These are phyloP conservation scores for Candida ipomoeae DNA, from an alignment of 805 yeast species.

Conservation along the genomic window DNA sequence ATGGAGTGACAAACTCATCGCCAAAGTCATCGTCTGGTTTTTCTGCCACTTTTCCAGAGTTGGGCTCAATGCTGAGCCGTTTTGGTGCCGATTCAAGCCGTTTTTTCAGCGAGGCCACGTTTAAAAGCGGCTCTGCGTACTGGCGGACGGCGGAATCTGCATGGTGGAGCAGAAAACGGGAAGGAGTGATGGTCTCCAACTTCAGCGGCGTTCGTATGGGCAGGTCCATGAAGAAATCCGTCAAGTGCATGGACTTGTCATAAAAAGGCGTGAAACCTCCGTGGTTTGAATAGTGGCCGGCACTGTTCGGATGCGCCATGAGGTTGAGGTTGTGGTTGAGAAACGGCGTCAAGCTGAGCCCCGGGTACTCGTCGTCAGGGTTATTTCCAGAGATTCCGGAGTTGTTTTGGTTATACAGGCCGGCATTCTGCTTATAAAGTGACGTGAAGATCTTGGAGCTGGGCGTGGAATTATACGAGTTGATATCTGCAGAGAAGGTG, in stretches of 20 bases:
- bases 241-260: slow-evolving; percentile 37
- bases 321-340: slow-evolving; percentile 32
- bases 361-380: slow-evolving; percentile 22
- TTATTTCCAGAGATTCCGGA: background rate
- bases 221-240: slow-evolving; percentile 44
- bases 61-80: slow-evolving; percentile 33
- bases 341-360: slow-evolving; percentile 41
- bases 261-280: slow-evolving; percentile 37
- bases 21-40: slow-evolving; percentile 12
- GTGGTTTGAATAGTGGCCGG: slow-evolving; percentile 19
- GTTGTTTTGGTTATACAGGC: background rate
- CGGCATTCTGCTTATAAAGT: slow-evolving; percentile 11
- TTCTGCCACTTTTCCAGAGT: slow-evolving; percentile 22
- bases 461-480: slow-evolving; percentile 36
- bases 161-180: slow-evolving; percentile 26
- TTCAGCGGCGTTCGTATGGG: slow-evolving; percentile 37
- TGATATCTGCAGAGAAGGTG: slow-evolving; percentile 32
- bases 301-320: slow-evolving; percentile 20
- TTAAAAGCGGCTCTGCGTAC: slow-evolving; percentile 15
- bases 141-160: slow-evolving; percentile 1
- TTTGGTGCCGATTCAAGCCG: slow-evolving; percentile 13
- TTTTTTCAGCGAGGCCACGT: slow-evolving; percentile 16
- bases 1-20: slow-evolving; percentile 32
- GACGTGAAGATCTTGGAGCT: slow-evolving; percentile 23
- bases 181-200: slow-evolving; percentile 39